Conservation (phyloP, 352 stramenopile genomes). For the Phytophthora constricta region DNA sequence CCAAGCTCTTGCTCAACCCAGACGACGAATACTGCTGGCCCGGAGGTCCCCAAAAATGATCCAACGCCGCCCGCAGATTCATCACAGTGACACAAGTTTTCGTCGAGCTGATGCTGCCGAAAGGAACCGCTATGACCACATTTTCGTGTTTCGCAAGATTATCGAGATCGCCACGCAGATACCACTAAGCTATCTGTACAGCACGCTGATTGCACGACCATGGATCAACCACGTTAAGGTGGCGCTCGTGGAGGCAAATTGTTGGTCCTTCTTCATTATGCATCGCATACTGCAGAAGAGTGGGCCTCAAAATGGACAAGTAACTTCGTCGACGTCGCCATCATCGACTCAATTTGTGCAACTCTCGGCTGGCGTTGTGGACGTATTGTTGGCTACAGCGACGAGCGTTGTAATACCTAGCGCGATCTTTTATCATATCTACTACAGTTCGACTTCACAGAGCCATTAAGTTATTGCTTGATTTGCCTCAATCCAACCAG, state of each 20-base stretch:
- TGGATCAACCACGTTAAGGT: slow-evolving; percentile 66
- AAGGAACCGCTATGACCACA: slow-evolving; percentile 41
- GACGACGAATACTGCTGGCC: too few species aligned
- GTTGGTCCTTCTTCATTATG: slow-evolving; percentile 36
- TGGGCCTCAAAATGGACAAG: neutral
- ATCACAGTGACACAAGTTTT: slow-evolving; percentile 1
- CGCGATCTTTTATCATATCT: slow-evolving; percentile 25
- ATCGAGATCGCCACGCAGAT: slow-evolving; percentile 54
- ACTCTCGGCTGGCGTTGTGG: slow-evolving; percentile 22
- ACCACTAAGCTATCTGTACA: slow-evolving; percentile 51
- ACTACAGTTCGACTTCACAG: slow-evolving; percentile 34
- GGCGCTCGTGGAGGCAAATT: slow-evolving; percentile 47
- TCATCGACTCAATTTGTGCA: neutral
- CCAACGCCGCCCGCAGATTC: neutral
- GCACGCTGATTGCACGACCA: slow-evolving; percentile 42
- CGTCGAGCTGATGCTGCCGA: slow-evolving; percentile 6
- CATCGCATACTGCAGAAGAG: slow-evolving; percentile 11
- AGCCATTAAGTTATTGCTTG: slow-evolving; percentile 19
- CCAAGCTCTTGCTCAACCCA: neutral
- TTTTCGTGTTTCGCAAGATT: slow-evolving; percentile 43
- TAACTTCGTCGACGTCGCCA: neutral
- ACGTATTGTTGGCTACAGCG: slow-evolving; percentile 1
- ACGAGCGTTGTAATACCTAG: slow-evolving; percentile 19
- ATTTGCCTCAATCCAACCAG: neutral
- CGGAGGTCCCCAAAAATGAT: too few species aligned